Evolutionary conservation across 768 basidiomycete genomes (phyloP).

Genomic region (Lyophyllum atratum): DNA sequence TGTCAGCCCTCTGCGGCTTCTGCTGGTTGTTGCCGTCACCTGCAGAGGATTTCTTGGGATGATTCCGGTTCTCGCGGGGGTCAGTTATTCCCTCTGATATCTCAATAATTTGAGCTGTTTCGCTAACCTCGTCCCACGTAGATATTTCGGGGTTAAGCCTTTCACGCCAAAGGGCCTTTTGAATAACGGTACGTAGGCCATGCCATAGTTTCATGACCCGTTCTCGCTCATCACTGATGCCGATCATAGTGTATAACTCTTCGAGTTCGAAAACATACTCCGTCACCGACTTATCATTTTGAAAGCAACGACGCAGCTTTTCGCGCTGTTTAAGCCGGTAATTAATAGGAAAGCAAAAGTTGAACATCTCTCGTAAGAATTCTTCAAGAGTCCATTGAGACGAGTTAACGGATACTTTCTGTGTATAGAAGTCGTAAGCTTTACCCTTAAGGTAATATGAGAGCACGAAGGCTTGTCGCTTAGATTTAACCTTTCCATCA

Average conservation of each 20-base stretch:
- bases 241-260: constrained; percentile 34
- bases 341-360: constrained; percentile 37
- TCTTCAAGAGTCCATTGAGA: constrained; percentile 25
- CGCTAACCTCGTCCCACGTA: constrained; percentile 4
- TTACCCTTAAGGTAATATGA: constrained; percentile 30
- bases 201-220: constrained; percentile 32
- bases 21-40: too few species aligned
- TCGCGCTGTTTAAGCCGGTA: constrained; percentile 25
- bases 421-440: constrained; percentile 33
- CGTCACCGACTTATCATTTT: constrained; percentile 26
- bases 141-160: constrained; percentile 10
- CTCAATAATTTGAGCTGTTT: constrained; percentile 6
- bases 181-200: constrained; percentile 1
- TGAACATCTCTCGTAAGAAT: constrained; percentile 35
- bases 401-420: constrained; percentile 25
- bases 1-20: too few species aligned
- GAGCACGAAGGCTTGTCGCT: constrained; percentile 21
- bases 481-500: constrained; percentile 15
- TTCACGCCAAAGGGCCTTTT: constrained; percentile 7
- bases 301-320: constrained; percentile 21
- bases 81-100: constrained; percentile 3
- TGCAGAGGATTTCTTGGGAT: too few species aligned
- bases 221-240: constrained; percentile 25
- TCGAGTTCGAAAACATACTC: constrained; percentile 36
- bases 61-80: too few species aligned